Base-by-base conservation (phyloP, 371 early-diverging fungal species). In the Vavraia culicis region DNA sequence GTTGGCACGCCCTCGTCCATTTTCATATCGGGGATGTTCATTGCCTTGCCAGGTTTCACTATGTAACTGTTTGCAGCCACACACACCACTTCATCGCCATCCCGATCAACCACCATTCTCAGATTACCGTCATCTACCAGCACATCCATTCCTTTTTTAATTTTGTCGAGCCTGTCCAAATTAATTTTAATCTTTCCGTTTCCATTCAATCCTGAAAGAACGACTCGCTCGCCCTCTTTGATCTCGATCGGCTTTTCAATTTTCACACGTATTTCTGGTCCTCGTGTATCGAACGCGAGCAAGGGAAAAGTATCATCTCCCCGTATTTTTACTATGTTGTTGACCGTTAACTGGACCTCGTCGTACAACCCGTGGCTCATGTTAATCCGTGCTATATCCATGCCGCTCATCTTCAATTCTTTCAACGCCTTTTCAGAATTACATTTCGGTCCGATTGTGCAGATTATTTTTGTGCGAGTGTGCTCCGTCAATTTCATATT, bases 1-100 rank as follows among this genome's bases (percentile, higher is more conserved):
- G 83, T 85, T 48, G 90, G 74, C 0, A 84, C 83, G 9, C 86
- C 89, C 43, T 86, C 73, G 62, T 83, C 81, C 32, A 91, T 78
- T 46, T 73, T 65, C 8, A 80, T 78, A 21, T 75, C 74, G n/a
- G 85, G 85, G 48, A 86, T 72, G 61, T 83, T 86, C 53, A 86
- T 81, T 40, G 82, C 81, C 69, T 85, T 88, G 58, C 73, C 75
- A 39, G 74, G 75, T 49, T 76, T 75, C 33, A 88, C 70, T 46
- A 70, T 73, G 48, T 81, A 80, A 41, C 73, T 72, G 71, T 79
- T 82, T 57, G 76, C 63, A 5, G 81, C 81, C 41, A 74, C 10
- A 14, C 33, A 19, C 13, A 3, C 71, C 14, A 81, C 82, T 60
- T 51, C 68, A 62, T 43, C 62, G 61, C 43, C 42, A 34, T 56